Percentiles rank a stretch among this genome's conserved stretches.
These are phyloP conservation scores for Sporothrix schenckii DNA, from an alignment of 2,329 filamentous ascomycete species.

Conservation along the genomic window DNA sequence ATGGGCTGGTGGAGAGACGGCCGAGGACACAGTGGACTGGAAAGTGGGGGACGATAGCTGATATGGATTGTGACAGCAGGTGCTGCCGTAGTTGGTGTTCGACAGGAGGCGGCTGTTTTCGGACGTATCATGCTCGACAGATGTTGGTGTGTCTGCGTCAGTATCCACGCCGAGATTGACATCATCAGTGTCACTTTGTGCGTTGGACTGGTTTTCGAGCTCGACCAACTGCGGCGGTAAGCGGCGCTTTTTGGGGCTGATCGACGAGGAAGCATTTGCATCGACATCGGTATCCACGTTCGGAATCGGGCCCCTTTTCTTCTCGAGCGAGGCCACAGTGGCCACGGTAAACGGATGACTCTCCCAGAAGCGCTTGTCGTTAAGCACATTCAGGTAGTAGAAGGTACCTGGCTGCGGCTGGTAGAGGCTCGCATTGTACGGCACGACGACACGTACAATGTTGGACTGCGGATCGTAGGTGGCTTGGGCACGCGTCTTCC, in stretches of 20 bases:
- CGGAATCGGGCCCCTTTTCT: background rate
- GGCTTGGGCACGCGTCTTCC: conserved; percentile 40
- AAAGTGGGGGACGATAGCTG: background rate
- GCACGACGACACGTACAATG: conserved; percentile 49
- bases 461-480: conserved; percentile 47
- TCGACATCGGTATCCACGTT: background rate
- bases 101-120: conserved; percentile 19
- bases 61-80: conserved; percentile 13
- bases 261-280: background rate
- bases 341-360: conserved; percentile 56
- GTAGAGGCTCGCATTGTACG: conserved; percentile 40
- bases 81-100: conserved; percentile 18
- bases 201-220: conserved; percentile 9
- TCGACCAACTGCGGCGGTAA: conserved; percentile 12
- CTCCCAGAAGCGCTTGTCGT: conserved; percentile 50
- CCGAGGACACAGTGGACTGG: no score
- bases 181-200: background rate
- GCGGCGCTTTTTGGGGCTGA: background rate
- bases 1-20: background rate
- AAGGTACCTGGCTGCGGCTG: conserved; percentile 47
- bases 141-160: background rate
- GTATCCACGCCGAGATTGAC: background rate
- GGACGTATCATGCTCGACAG: background rate
- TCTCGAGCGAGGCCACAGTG: conserved; percentile 24
- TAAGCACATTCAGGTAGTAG: conserved; percentile 51